These are phyloP conservation scores for Dactylellina parvicollis DNA, from an alignment of 2,329 filamentous ascomycete species.

Conservation along the genomic window DNA sequence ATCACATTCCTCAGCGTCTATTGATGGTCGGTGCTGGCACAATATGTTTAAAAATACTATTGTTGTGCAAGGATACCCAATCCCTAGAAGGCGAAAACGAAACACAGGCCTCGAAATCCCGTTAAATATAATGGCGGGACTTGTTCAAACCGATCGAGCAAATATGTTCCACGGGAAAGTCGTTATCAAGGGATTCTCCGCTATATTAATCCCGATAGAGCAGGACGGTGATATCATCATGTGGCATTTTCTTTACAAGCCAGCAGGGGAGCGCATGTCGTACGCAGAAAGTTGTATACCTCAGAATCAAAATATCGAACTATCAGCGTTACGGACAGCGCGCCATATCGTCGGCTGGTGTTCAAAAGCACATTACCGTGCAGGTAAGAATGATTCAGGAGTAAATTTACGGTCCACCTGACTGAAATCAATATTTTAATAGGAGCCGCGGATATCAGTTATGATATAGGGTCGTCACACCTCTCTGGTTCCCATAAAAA, in stretches of 20 bases:
- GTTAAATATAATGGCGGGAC: constrained; percentile 55
- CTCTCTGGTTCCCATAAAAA: not conserved
- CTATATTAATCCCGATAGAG: constrained; percentile 48
- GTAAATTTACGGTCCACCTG: not conserved
- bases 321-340: not conserved
- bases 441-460: not conserved
- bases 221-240: constrained; percentile 25
- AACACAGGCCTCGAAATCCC: constrained; percentile 55
- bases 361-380: constrained; percentile 21
- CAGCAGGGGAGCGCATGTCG: constrained; percentile 16
- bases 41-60: constrained; percentile 43
- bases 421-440: not conserved
- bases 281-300: constrained; percentile 21
- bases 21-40: constrained; percentile 38
- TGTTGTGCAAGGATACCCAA: constrained; percentile 48
- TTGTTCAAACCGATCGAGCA: constrained; percentile 23
- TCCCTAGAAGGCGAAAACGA: not conserved
- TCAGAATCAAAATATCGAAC: not conserved
- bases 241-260: constrained; percentile 55
- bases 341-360: constrained; percentile 54
- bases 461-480: not conserved
- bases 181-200: constrained; percentile 55
- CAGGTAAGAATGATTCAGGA: constrained; percentile 24
- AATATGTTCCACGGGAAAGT: constrained; percentile 45
- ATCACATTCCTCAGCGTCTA: not conserved